Conservation (phyloP, 352 stramenopile genomes). For the Globisporangium radiosum region DNA sequence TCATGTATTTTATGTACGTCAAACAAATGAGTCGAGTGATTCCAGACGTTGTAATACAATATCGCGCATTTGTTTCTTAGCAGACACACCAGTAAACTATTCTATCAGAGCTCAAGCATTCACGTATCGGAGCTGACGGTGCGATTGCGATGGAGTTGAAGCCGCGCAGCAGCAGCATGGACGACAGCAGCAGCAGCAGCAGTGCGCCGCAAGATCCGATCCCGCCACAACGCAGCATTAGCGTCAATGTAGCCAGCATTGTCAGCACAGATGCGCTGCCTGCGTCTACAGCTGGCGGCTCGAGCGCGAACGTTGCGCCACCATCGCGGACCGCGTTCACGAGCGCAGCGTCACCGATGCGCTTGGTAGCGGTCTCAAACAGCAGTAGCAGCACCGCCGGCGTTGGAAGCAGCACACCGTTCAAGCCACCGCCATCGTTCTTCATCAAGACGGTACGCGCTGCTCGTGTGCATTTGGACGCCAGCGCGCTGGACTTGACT, state of each 20-base stretch:
- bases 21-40: no score
- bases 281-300: not conserved
- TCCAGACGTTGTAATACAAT: no score
- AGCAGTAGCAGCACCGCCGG: not conserved
- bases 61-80: no score
- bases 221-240: not conserved
- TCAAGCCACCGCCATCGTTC: conserved; percentile 16
- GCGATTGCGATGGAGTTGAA: not conserved
- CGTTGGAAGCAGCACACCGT: not conserved
- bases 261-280: not conserved
- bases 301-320: not conserved
- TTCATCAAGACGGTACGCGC: conserved; percentile 30
- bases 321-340: not conserved
- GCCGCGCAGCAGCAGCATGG: not conserved
- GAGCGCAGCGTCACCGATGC: conserved; percentile 6
- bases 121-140: no score
- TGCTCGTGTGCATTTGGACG: not conserved
- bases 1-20: no score
- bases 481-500: not conserved
- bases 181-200: not conserved
- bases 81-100: no score
- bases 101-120: no score
- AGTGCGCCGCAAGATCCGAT: not conserved
- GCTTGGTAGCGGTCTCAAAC: conserved; percentile 6
- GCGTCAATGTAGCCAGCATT: not conserved